Conservation (phyloP, 1,284 basidiomycete species). For the Agaricales sp. region DNA sequence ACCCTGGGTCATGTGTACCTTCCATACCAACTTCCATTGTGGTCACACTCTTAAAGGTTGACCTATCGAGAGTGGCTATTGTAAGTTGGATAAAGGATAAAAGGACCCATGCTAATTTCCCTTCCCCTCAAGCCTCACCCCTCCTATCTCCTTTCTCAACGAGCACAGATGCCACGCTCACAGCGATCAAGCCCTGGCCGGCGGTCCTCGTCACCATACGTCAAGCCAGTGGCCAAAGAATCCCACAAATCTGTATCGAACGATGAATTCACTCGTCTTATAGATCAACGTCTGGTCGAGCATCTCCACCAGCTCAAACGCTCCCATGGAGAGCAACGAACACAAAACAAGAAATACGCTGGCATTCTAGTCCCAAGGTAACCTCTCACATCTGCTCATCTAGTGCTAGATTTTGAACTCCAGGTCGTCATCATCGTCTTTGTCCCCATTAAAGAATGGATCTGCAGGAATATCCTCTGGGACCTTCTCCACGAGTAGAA, state of each 20-base stretch:
- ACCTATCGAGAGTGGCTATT: too few species aligned
- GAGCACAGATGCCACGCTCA: too few species aligned
- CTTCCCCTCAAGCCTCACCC: too few species aligned
- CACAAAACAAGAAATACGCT: neutral
- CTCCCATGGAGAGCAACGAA: too few species aligned
- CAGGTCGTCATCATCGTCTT: neutral
- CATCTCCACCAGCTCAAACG: neutral
- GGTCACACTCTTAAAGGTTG: too few species aligned
- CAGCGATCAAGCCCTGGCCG: neutral
- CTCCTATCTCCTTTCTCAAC: too few species aligned
- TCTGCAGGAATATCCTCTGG: neutral
- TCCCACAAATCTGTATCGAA: neutral
- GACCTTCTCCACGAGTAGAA: neutral
- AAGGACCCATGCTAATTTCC: too few species aligned
- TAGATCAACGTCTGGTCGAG: neutral
- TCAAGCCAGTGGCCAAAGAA: neutral
- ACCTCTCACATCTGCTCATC: neutral
- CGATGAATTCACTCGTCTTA: neutral
- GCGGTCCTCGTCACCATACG: neutral
- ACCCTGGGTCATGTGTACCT: too few species aligned
- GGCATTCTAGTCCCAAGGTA: neutral
- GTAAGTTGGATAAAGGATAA: too few species aligned
- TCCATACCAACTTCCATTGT: too few species aligned
- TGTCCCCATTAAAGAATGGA: neutral
- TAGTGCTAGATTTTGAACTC: too few species aligned